These are phyloP conservation scores for Didymella pomorum DNA, from an alignment of 2,329 filamentous ascomycete species.

Conservation along the genomic window DNA sequence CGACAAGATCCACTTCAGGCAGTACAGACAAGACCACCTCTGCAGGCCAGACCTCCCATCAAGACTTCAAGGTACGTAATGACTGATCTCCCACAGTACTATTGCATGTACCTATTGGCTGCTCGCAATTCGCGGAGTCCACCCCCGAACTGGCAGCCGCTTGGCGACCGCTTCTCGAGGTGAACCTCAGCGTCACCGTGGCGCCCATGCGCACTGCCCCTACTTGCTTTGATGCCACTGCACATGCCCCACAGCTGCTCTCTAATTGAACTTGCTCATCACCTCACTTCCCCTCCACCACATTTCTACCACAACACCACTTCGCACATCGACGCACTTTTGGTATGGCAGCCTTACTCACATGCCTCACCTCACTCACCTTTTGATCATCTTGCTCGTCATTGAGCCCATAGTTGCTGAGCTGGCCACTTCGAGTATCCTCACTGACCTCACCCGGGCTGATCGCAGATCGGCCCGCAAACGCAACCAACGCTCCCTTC, in stretches of 20 bases:
- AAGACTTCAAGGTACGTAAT: slow-evolving; percentile 9
- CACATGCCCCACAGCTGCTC: slow-evolving; percentile 9
- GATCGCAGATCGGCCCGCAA: slow-evolving; percentile 20
- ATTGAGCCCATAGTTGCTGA: slow-evolving; percentile 20
- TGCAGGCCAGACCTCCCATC: slow-evolving; percentile 24
- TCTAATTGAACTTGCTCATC: slow-evolving; percentile 4
- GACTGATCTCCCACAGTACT: neutral
- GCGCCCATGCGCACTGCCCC: slow-evolving; percentile 14
- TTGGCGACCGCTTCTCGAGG: slow-evolving; percentile 9
- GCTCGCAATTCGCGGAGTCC: slow-evolving; percentile 5
- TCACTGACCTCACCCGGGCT: slow-evolving; percentile 26
- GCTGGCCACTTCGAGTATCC: slow-evolving; percentile 14
- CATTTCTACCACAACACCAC: slow-evolving; percentile 2
- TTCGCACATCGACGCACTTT: slow-evolving; percentile 6
- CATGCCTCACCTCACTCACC: neutral
- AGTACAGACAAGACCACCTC: slow-evolving; percentile 26
- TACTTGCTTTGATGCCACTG: slow-evolving; percentile 8
- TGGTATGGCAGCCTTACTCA: slow-evolving; percentile 1
- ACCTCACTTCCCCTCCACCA: slow-evolving; percentile 11
- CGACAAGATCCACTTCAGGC: slow-evolving; percentile 25
- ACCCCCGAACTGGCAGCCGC: slow-evolving; percentile 13
- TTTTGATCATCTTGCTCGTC: neutral
- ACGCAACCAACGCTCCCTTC: slow-evolving; percentile 16
- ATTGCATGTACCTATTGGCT: neutral
- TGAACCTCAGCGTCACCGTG: slow-evolving; percentile 23